A percentile compares a stretch with the other conserved stretches of the same genome.
Conservation (phyloP, 345 rosid species). For the Luvunga scandens region DNA sequence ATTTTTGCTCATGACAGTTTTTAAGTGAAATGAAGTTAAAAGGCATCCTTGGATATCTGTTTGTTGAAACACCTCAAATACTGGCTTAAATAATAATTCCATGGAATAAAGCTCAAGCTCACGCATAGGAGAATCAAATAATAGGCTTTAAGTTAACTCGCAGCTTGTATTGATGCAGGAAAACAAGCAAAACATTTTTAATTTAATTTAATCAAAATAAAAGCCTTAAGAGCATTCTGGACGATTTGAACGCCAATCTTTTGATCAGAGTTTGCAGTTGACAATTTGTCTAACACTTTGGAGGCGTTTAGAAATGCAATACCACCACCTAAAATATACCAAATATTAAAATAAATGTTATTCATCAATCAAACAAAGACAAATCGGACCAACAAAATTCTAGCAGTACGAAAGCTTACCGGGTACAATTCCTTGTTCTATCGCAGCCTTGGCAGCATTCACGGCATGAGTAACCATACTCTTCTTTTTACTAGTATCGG, state of each 20-base stretch:
- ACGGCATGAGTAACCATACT: constrained; percentile 30
- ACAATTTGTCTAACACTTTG: constrained; percentile 20
- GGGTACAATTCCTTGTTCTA: no score
- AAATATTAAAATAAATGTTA: no score
- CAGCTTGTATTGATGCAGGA: neutral
- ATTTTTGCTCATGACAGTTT: no score
- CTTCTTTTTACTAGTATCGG: constrained; percentile 33
- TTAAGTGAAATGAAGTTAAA: no score
- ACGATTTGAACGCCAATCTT: constrained; percentile 19
- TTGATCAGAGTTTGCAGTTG: constrained; percentile 30
- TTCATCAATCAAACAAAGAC: no score
- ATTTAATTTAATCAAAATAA: no score
- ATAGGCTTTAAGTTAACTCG: neutral
- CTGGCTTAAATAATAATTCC: neutral
- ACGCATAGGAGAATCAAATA: neutral
- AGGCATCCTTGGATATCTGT: neutral
- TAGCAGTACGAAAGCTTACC: no score
- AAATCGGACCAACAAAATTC: no score
- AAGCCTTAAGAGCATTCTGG: constrained; percentile 25
- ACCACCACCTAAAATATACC: constrained; percentile 26
- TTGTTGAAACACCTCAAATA: neutral
- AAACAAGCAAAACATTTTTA: no score
- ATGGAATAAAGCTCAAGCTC: neutral
- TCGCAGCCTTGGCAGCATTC: constrained; percentile 31
- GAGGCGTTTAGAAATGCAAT: constrained; percentile 32